Conservation (phyloP, 306 rosid genomes). For the Gastrolobium villosum region DNA sequence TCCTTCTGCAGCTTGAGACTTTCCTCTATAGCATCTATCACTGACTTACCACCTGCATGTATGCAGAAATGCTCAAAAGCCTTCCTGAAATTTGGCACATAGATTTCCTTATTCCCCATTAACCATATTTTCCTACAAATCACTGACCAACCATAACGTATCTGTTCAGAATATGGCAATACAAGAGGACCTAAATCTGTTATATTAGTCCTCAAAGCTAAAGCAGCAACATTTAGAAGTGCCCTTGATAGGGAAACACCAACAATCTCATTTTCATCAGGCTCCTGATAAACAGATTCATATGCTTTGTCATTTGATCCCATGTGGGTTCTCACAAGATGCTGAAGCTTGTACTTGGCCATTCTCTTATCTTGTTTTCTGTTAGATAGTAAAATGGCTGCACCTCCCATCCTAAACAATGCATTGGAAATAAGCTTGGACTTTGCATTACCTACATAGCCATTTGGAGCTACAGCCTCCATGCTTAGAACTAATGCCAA, state of each 20-base stretch:
- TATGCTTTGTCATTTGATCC: constrained; percentile 70
- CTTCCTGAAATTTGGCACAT: constrained; percentile 67
- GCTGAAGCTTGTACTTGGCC: constrained; percentile 74
- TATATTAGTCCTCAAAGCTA: constrained; percentile 66
- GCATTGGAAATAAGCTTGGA: constrained; percentile 71
- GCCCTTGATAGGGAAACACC: constrained; percentile 66
- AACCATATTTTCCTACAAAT: constrained; percentile 52
- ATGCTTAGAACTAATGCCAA: constrained; percentile 72
- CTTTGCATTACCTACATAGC: constrained; percentile 60
- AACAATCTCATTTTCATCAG: constrained; percentile 57
- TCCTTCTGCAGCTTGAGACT: constrained; percentile 64
- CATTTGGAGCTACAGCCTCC: constrained; percentile 73
- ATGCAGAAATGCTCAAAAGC: constrained; percentile 79
- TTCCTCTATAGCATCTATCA: constrained; percentile 66
- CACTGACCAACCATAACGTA: constrained; percentile 53
- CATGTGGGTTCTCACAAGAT: constrained; percentile 68
- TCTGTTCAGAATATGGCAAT: constrained; percentile 73
- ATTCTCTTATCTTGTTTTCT: constrained; percentile 57
- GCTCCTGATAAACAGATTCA: constrained; percentile 64
- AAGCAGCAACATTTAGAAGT: constrained; percentile 65
- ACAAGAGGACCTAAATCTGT: constrained; percentile 62
- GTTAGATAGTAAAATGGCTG: constrained; percentile 70
- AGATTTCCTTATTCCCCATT: constrained; percentile 43
- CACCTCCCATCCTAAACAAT: constrained; percentile 82
- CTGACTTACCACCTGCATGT: constrained; percentile 85